These are phyloP conservation scores for Sphaceloma murrayae DNA, from an alignment of 2,329 filamentous ascomycete genomes.

Conservation along the genomic window DNA sequence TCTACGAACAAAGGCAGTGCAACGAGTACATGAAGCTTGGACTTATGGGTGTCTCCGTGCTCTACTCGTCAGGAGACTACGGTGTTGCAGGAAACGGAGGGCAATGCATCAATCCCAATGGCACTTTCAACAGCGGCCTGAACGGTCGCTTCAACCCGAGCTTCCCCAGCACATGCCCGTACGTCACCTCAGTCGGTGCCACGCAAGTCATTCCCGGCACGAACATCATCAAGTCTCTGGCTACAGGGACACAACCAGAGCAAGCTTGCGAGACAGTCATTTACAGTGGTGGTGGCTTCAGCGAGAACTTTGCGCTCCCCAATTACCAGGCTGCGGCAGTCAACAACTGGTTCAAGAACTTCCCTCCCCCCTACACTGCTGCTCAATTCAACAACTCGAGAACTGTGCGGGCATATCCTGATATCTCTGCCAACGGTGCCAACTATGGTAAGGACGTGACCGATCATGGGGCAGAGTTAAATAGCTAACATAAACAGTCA, in stretches of 20 bases:
- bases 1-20: conserved; percentile 46
- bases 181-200: conserved; percentile 45
- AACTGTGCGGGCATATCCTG: conserved; percentile 40
- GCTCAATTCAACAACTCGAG: conserved; percentile 41
- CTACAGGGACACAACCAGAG: conserved; percentile 29
- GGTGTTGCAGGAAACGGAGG: conserved; percentile 28
- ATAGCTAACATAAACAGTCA: conserved; percentile 18
- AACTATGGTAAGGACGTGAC: conserved; percentile 16
- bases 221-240: conserved; percentile 28
- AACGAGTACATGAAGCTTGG: conserved; percentile 50
- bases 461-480: not conserved
- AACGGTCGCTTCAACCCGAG: conserved; percentile 37
- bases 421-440: conserved; percentile 27
- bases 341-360: conserved; percentile 33
- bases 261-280: conserved; percentile 40
- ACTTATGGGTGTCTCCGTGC: conserved; percentile 42
- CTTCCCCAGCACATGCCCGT: conserved; percentile 42
- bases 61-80: conserved; percentile 45
- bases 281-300: conserved; percentile 41
- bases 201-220: conserved; percentile 38
- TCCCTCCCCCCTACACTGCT: conserved; percentile 35
- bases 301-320: conserved; percentile 41
- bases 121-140: conserved; percentile 24
- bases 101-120: conserved; percentile 35
- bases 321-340: conserved; percentile 39